Evolutionary conservation across 306 rosid species (phyloP).

Genomic region (Coriaria nepalensis): DNA sequence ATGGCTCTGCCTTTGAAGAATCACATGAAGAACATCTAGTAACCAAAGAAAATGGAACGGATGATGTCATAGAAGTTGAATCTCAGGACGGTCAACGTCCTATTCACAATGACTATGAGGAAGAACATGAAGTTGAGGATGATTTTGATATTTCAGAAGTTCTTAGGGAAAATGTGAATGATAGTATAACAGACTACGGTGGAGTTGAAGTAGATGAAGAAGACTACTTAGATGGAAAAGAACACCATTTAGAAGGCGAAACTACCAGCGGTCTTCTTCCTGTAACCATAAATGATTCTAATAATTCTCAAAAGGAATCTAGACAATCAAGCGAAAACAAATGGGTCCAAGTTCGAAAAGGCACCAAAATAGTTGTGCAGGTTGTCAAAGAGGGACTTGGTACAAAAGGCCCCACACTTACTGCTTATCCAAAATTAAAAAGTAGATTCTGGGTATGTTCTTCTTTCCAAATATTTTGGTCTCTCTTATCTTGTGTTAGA

Average conservation of each 20-base stretch:
- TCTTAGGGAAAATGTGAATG: slow-evolving; percentile 39
- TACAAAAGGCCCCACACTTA: slow-evolving; percentile 74
- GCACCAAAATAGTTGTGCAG: slow-evolving; percentile 88
- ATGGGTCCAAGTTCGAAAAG: slow-evolving; percentile 70
- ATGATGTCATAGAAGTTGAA: slow-evolving; percentile 24
- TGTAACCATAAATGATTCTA: slow-evolving; percentile 34
- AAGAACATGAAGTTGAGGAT: slow-evolving; percentile 61
- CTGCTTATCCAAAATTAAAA: slow-evolving; percentile 74
- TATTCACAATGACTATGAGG: slow-evolving; percentile 38
- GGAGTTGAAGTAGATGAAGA: slow-evolving; percentile 58
- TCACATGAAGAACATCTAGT: slow-evolving; percentile 13
- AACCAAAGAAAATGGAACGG: slow-evolving; percentile 30
- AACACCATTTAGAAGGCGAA: slow-evolving; percentile 38
- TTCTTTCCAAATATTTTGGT: too few relatives aligned
- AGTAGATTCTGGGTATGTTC: slow-evolving; percentile 93
- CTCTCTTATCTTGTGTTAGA: slow-evolving; percentile 14
- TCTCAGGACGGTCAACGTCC: slow-evolving; percentile 35
- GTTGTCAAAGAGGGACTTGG: slow-evolving; percentile 95
- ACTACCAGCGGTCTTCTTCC: slow-evolving; percentile 19
- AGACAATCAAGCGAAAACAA: slow-evolving; percentile 28
- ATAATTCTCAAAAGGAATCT: slow-evolving; percentile 31
- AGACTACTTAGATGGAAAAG: slow-evolving; percentile 46
- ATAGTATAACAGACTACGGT: slow-evolving; percentile 40
- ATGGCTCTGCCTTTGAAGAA: slow-evolving; percentile 14
- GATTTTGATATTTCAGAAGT: slow-evolving; percentile 59